Percentiles rank a stretch among this genome's conserved stretches.
Evolutionary conservation across 305 asterid genomes (phyloP).

Genomic region (Petunia hybrid): DNA sequence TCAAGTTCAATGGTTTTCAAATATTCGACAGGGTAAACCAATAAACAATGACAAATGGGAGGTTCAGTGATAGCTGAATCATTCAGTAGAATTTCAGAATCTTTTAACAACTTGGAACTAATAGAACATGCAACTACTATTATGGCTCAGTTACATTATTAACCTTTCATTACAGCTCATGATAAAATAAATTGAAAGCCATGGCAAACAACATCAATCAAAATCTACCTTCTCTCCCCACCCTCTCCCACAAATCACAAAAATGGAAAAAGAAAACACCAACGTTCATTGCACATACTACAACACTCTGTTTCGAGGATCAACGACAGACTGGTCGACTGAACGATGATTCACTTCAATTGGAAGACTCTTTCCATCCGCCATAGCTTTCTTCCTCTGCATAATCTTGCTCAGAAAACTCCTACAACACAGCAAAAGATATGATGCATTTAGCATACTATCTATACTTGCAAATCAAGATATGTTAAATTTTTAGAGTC

Average conservation of each 20-base stretch:
- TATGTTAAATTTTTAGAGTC: neutral
- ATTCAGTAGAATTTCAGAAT: neutral
- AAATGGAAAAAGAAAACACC: neutral
- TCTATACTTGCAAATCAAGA: neutral
- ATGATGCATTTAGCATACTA: neutral
- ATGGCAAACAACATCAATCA: constrained; percentile 10
- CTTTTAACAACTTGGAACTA: neutral
- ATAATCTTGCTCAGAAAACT: constrained; percentile 24
- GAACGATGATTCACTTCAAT: constrained; percentile 32
- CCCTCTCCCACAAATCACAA: neutral
- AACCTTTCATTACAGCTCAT: neutral
- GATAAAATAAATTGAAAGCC: neutral
- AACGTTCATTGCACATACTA: neutral
- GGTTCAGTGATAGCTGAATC: neutral
- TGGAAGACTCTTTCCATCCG: constrained; percentile 55
- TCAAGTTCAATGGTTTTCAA: no score
- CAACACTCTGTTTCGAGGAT: neutral
- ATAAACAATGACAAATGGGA: neutral
- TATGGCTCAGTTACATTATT: neutral
- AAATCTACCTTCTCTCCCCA: neutral
- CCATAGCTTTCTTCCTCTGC: constrained; percentile 46
- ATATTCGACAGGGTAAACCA: no score
- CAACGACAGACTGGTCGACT: neutral
- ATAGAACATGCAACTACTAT: neutral
- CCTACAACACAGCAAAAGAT: constrained; percentile 35